A percentile compares a stretch with the other conserved stretches of the same genome.
These are phyloP conservation scores for Hymenoscyphus salicellus DNA, from an alignment of 2,329 filamentous ascomycete species.

Conservation along the genomic window DNA sequence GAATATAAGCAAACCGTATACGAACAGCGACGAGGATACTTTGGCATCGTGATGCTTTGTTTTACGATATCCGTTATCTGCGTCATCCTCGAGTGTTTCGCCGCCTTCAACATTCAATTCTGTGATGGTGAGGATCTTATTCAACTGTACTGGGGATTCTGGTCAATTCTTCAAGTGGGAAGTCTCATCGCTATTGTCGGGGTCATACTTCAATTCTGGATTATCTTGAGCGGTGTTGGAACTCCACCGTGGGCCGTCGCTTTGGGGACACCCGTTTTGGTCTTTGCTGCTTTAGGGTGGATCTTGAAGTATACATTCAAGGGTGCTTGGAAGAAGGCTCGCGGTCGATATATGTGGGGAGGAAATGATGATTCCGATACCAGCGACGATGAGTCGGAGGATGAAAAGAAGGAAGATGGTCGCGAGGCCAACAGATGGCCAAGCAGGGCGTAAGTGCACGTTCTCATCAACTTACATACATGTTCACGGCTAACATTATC, in stretches of 20 bases:
- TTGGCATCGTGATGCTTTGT: slow-evolving; percentile 45
- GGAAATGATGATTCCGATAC: slow-evolving; percentile 4
- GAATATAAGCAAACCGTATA: slow-evolving; percentile 20
- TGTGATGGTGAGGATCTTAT: slow-evolving; percentile 60
- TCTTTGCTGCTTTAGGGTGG: slow-evolving; percentile 47
- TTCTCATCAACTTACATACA: too few species aligned
- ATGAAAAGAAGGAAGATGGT: background rate
- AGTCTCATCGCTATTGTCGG: slow-evolving; percentile 57
- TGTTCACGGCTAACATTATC: background rate
- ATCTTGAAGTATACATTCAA: slow-evolving; percentile 41
- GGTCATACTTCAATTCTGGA: slow-evolving; percentile 52
- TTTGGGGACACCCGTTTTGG: slow-evolving; percentile 57
- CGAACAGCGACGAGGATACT: slow-evolving; percentile 34
- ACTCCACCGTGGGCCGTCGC: slow-evolving; percentile 61
- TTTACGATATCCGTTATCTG: slow-evolving; percentile 45
- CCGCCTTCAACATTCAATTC: slow-evolving; percentile 42
- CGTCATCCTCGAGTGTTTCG: slow-evolving; percentile 54
- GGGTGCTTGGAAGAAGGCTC: slow-evolving; percentile 8
- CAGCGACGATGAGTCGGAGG: slow-evolving; percentile 1
- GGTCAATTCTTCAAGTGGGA: slow-evolving; percentile 58
- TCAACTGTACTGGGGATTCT: slow-evolving; percentile 58
- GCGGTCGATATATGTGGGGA: slow-evolving; percentile 1
- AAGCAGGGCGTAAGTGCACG: slow-evolving; percentile 18
- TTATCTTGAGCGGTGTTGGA: slow-evolving; percentile 47
- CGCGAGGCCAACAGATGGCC: slow-evolving; percentile 7